Evolutionary conservation across 2,329 filamentous ascomycete species (phyloP), one percentile per base, ranked within the genome.

Genomic region (Dothiorella sarmentorum): DNA sequence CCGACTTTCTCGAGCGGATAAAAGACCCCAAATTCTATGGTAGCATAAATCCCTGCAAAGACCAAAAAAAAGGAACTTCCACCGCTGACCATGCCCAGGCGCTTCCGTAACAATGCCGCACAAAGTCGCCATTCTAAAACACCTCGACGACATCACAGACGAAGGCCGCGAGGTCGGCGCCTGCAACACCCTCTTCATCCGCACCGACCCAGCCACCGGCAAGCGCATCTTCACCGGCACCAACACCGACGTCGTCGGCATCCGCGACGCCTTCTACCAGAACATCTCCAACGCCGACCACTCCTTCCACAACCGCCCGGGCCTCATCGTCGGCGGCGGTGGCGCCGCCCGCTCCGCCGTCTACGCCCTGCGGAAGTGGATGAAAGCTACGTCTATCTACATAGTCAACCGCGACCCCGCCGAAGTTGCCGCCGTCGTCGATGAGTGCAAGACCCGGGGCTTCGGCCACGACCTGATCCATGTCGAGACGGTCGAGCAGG

Each of bases 101-200:
- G 84, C 86, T 20, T 85, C 87, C 3, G 85, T 93, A 35, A 93
- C 89, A 18, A 94, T 93, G 89, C 90, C 90, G 0, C 86, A 90
- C 78, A 93, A 94, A 73, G 83, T 93, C 24, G 80, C 84, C 65
- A 90, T 93, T 68, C 83, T 92, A 61, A 79, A 83, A 0, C 80
- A 90, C 64, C 80, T 93, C 7, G 89, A 93, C 67, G 83, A 86
- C 56, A 76, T 92, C 35, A 91, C 88, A 6, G 81, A 84, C 20
- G 88, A 91, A 73, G 89, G 85, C 64, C 80, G 82, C 51, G 85
- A 86, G 33, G 86, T 91, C 20, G 89, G 89, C 47, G 89, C 89
- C 52, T 87, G 88, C 73, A 93, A 94, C 77, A 94, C 89, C 0
- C 81, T 93, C 55, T 92, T 88, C 75, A 71, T 89, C 45, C 78